These are phyloP conservation scores for Syzygium malaccense DNA, from an alignment of 441 rosid genomes.

Conservation along the genomic window DNA sequence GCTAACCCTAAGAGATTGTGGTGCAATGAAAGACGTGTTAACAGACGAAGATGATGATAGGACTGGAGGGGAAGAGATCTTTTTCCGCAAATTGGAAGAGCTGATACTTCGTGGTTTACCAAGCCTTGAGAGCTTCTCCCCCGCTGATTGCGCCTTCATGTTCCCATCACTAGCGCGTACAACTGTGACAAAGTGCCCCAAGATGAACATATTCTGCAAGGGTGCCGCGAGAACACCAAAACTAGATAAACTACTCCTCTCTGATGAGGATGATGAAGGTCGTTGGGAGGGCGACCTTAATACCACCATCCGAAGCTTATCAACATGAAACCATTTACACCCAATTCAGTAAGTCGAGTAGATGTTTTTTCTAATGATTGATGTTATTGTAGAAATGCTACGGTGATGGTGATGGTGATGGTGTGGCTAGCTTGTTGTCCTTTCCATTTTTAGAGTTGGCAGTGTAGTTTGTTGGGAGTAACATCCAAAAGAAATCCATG, in stretches of 20 bases:
- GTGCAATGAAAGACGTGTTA: constrained; percentile 6
- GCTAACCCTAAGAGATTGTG: constrained; percentile 11
- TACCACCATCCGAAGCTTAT: background rate
- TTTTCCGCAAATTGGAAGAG: constrained; percentile 2
- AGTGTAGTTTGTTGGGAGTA: background rate
- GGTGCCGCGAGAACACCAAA: background rate
- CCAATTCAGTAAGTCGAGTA: background rate
- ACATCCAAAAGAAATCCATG: background rate
- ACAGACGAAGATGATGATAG: background rate
- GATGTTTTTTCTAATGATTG: background rate
- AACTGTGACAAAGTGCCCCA: constrained; percentile 11
- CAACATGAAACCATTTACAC: background rate
- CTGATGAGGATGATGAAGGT: background rate
- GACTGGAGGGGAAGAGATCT: background rate
- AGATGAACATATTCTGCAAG: constrained; percentile 8
- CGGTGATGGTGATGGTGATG: background rate
- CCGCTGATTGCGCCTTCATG: background rate
- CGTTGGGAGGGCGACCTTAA: constrained; percentile 14
- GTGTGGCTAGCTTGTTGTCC: background rate
- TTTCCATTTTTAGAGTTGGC: background rate
- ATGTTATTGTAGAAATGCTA: background rate
- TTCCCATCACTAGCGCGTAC: constrained; percentile 10
- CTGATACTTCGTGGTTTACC: constrained; percentile 9
- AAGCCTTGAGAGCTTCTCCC: constrained; percentile 16
- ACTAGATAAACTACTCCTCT: background rate